Percentiles rank a stretch among this genome's conserved stretches.
These are phyloP conservation scores for Cyclostephanos tholiformis DNA, from an alignment of 108 stramenopile species.

Conservation along the genomic window DNA sequence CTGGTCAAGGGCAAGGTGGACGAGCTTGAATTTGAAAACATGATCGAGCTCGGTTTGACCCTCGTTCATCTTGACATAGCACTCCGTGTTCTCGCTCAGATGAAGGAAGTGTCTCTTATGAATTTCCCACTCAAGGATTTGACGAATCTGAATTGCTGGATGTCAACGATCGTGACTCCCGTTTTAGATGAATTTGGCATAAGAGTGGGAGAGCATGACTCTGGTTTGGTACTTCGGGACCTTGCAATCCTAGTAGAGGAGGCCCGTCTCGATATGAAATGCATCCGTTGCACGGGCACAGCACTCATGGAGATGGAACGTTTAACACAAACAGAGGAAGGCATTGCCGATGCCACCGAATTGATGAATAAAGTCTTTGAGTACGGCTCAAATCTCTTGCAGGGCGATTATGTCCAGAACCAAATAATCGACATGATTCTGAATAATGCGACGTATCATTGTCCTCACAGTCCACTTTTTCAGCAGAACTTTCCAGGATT, in stretches of 20 bases:
- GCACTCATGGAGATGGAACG: conserved; percentile 42
- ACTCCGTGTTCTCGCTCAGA: conserved; percentile 40
- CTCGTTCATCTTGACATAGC: conserved; percentile 42
- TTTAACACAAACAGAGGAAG: conserved; percentile 37
- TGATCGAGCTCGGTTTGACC: conserved; percentile 41
- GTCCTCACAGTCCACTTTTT: conserved; percentile 59
- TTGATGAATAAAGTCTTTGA: conserved; percentile 49
- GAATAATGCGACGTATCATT: conserved; percentile 51
- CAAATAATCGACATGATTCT: conserved; percentile 59
- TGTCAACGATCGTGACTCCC: conserved; percentile 53
- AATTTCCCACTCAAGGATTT: conserved; percentile 56
- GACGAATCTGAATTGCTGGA: conserved; percentile 60
- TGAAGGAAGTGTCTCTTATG: conserved; percentile 55
- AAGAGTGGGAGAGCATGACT: conserved; percentile 14
- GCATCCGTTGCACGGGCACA: conserved; percentile 56
- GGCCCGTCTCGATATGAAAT: conserved; percentile 41
- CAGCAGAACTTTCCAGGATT: conserved; percentile 26
- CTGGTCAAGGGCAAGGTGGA: conserved; percentile 34
- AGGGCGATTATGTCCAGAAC: conserved; percentile 54
- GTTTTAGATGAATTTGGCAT: conserved; percentile 32
- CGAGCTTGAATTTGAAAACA: conserved; percentile 57
- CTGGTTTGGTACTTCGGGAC: conserved; percentile 29
- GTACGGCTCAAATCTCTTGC: conserved; percentile 39
- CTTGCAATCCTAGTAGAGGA: conserved; percentile 31
- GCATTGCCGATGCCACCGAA: conserved; percentile 34